A percentile compares a stretch with the other conserved stretches of the same genome.
These are phyloP conservation scores for Vitis amurensis DNA, from an alignment of 164 flowering plant species.

Conservation along the genomic window DNA sequence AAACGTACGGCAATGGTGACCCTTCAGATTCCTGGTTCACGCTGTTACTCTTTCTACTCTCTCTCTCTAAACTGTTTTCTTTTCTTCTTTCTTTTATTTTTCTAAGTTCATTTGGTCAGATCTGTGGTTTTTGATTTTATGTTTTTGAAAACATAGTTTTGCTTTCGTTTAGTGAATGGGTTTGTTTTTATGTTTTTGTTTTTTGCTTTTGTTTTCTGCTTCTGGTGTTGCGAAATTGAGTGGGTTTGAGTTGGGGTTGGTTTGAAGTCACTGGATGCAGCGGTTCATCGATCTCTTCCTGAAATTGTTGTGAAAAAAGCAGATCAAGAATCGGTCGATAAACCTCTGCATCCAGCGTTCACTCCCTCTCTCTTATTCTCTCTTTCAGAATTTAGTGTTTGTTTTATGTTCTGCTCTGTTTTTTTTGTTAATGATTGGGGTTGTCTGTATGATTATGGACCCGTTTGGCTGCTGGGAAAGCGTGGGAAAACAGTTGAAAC, in stretches of 20 bases:
- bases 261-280: constrained; percentile 52
- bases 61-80: background rate
- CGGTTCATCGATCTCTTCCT: constrained; percentile 78
- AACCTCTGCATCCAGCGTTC: constrained; percentile 95
- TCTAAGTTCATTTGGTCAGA: background rate
- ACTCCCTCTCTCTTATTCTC: constrained; percentile 4
- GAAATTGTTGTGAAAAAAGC: constrained; percentile 23
- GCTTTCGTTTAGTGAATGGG: no score
- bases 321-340: constrained; percentile 79
- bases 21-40: constrained; percentile 14
- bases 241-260: background rate
- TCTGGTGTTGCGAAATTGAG: background rate
- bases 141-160: no score
- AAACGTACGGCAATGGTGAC: constrained; percentile 14
- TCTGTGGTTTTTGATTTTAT: background rate
- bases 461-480: constrained; percentile 11
- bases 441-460: no score
- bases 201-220: background rate
- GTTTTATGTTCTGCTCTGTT: background rate
- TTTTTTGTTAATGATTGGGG: background rate
- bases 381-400: no score
- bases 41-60: constrained; percentile 1
- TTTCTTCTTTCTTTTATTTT: background rate
- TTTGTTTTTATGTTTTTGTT: background rate
- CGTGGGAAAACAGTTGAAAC: background rate